Percentiles rank a stretch among this genome's conserved stretches.
phyloP scores from a whole-genome alignment of 768 basidiomycete species.

The Naganishia kalamii region DNA sequence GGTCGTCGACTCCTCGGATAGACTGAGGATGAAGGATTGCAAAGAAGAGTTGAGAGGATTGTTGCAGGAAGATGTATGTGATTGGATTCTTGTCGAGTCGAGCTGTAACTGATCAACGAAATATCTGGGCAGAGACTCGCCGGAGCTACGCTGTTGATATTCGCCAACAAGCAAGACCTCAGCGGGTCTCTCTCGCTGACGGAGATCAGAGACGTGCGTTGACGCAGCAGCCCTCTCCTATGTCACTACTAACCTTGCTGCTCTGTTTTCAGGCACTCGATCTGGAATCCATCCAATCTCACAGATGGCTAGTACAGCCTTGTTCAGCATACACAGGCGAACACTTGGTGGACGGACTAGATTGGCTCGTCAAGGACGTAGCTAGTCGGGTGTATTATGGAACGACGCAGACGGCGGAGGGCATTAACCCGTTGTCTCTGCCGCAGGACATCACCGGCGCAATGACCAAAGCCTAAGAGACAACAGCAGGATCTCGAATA shows the following conservation, averaged over 20 bases:
- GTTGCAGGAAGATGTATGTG: slow-evolving; percentile 80
- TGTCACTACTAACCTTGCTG: not conserved
- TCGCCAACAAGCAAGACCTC: slow-evolving; percentile 98
- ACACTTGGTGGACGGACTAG: slow-evolving; percentile 74
- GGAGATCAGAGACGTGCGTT: slow-evolving; percentile 75
- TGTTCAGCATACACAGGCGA: slow-evolving; percentile 89
- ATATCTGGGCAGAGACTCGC: slow-evolving; percentile 62
- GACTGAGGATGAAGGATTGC: slow-evolving; percentile 83
- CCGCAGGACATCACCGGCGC: not conserved
- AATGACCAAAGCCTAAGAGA: not conserved
- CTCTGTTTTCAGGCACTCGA: slow-evolving; percentile 60
- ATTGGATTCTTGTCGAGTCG: not conserved
- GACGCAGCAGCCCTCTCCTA: slow-evolving; percentile 6
- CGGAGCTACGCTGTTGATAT: slow-evolving; percentile 90
- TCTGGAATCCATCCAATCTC: slow-evolving; percentile 72
- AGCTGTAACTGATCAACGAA: not conserved
- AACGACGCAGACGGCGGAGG: not conserved
- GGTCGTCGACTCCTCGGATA: slow-evolving; percentile 95
- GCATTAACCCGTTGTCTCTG: not conserved
- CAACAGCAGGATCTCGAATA: not conserved
- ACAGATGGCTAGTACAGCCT: slow-evolving; percentile 80
- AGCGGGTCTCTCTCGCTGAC: slow-evolving; percentile 70
- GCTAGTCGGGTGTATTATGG: slow-evolving; percentile 74
- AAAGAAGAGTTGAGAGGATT: slow-evolving; percentile 76
- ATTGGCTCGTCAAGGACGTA: slow-evolving; percentile 87